A percentile compares a stretch with the other conserved stretches of the same genome.
Conservation (phyloP, 768 basidiomycete species). For the Pulveroboletus sp. region DNA sequence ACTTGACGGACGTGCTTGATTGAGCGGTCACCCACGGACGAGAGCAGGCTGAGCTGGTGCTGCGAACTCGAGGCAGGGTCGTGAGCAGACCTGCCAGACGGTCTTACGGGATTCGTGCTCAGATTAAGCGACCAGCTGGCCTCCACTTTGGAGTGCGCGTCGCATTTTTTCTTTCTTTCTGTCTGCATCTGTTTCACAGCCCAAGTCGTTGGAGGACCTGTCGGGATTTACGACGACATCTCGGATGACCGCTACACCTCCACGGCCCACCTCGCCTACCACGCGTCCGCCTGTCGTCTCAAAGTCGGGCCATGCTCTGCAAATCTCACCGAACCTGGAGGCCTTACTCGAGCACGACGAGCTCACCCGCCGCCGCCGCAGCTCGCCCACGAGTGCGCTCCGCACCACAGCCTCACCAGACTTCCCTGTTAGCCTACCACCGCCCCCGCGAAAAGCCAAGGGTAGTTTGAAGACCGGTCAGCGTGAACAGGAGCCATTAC, state of each 20-base stretch:
- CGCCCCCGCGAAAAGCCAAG: slow-evolving; percentile 28
- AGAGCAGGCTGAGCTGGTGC: not conserved
- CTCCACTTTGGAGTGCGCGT: not conserved
- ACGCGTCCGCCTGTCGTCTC: not conserved
- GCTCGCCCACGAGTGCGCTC: slow-evolving; percentile 19
- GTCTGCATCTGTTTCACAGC: not conserved
- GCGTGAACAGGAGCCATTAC: slow-evolving; percentile 14
- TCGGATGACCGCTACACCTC: slow-evolving; percentile 21
- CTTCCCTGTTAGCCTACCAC: slow-evolving; percentile 28
- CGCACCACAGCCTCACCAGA: slow-evolving; percentile 9
- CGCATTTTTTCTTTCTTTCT: not conserved
- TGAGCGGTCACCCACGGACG: not conserved
- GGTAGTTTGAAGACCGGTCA: slow-evolving; percentile 9
- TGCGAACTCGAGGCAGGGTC: not conserved
- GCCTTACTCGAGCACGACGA: slow-evolving; percentile 58
- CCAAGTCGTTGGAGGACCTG: not conserved
- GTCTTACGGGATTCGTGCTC: slow-evolving; percentile 11
- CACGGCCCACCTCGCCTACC: slow-evolving; percentile 18
- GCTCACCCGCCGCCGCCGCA: slow-evolving; percentile 33
- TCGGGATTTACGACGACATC: not conserved
- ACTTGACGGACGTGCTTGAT: not conserved
- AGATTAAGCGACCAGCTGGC: slow-evolving; percentile 14
- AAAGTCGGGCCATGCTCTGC: slow-evolving; percentile 27
- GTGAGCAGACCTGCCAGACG: not conserved
- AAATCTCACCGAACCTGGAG: slow-evolving; percentile 57